These are phyloP conservation scores for Jamesozyma hellenica DNA, from an alignment of 805 yeast genomes.

Conservation along the genomic window DNA sequence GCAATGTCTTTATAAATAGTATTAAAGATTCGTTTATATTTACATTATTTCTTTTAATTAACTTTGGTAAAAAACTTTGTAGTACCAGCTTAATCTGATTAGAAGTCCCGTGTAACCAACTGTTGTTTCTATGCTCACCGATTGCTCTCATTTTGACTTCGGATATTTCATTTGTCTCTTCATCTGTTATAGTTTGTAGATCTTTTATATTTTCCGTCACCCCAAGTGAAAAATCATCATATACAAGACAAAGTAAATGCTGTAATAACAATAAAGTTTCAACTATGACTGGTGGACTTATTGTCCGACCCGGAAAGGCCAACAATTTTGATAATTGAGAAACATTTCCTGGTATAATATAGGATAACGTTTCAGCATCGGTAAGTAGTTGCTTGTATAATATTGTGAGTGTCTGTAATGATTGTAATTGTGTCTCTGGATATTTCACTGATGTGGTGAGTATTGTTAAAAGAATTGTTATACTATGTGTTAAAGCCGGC, in stretches of 20 bases:
- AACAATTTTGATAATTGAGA: slow-evolving; percentile 36
- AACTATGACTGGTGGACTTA: slow-evolving; percentile 32
- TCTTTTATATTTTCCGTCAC: slow-evolving; percentile 2
- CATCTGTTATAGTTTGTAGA: neutral
- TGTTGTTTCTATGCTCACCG: slow-evolving; percentile 33
- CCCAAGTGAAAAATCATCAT: slow-evolving; percentile 34
- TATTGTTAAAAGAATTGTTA: slow-evolving; percentile 35
- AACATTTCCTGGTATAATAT: slow-evolving; percentile 43
- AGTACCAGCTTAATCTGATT: slow-evolving; percentile 41
- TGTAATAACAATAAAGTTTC: slow-evolving; percentile 26
- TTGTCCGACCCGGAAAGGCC: slow-evolving; percentile 22
- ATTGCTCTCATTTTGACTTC: neutral
- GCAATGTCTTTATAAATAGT: slow-evolving; percentile 8
- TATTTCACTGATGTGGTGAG: slow-evolving; percentile 19
- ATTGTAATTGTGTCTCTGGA: slow-evolving; percentile 25
- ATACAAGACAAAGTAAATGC: slow-evolving; percentile 29
- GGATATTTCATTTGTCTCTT: neutral
- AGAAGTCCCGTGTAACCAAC: slow-evolving; percentile 49
- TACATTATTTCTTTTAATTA: slow-evolving; percentile 18
- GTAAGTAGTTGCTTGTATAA: slow-evolving; percentile 30
- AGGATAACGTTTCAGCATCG: slow-evolving; percentile 41
- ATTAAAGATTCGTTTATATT: slow-evolving; percentile 11
- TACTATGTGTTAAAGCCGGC: slow-evolving; percentile 39
- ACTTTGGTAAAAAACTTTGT: slow-evolving; percentile 24
- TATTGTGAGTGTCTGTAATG: slow-evolving; percentile 29